Percentiles rank a stretch among this genome's conserved stretches.
Conservation (phyloP, 1,284 basidiomycete species). For the Neonothopanus nambi region DNA sequence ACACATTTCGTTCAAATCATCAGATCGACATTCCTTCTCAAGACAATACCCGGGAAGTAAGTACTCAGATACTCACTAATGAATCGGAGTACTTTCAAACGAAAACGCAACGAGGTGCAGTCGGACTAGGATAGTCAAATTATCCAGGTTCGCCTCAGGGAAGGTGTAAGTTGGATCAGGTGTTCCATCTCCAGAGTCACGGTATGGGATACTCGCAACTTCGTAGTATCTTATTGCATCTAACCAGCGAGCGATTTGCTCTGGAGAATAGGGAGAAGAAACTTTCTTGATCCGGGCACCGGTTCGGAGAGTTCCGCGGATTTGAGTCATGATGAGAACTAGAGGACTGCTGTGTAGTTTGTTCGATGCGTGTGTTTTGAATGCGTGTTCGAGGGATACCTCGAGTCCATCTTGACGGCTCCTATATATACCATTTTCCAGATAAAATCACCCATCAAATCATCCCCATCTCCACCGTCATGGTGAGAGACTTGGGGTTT, state of each 20-base stretch:
- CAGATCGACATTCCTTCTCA: neutral
- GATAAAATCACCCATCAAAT: too few relatives aligned
- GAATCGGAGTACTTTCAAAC: constrained; percentile 39
- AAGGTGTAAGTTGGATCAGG: constrained; percentile 13
- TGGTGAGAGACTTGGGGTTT: too few relatives aligned
- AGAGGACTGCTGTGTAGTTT: neutral
- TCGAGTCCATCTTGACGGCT: too few relatives aligned
- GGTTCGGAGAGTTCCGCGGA: neutral
- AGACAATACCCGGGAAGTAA: too few relatives aligned
- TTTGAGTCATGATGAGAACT: too few relatives aligned
- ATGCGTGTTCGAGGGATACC: too few relatives aligned
- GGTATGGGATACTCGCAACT: neutral
- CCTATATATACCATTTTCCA: too few relatives aligned
- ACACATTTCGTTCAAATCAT: neutral
- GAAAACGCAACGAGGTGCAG: constrained; percentile 29
- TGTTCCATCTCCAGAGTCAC: neutral
- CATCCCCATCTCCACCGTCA: too few relatives aligned
- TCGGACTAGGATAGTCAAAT: constrained; percentile 26
- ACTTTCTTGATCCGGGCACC: constrained; percentile 11
- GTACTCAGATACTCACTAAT: constrained; percentile 42
- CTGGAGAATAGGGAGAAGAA: constrained; percentile 11
- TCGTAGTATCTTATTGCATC: constrained; percentile 14
- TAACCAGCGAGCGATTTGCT: constrained; percentile 9
- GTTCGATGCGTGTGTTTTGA: too few relatives aligned
- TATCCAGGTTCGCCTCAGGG: constrained; percentile 26